Percentiles rank a stretch among this genome's conserved stretches.
These are phyloP conservation scores for Tetracentron sinense DNA, from an alignment of 164 flowering plant species.

Conservation along the genomic window DNA sequence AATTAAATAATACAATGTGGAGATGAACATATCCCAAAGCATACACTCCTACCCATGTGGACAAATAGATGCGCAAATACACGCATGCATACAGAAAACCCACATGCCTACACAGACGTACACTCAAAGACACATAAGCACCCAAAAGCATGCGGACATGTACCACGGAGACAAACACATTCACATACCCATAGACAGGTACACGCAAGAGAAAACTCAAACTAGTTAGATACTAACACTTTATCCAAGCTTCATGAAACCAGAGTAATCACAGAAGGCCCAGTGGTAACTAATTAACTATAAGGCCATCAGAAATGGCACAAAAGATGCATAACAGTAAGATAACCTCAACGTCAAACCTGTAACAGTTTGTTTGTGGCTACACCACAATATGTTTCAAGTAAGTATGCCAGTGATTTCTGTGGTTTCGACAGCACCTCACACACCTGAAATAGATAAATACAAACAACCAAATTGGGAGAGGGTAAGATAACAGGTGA, in stretches of 20 bases:
- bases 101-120: no score
- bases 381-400: conserved; percentile 79
- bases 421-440: conserved; percentile 83
- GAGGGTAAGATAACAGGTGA: neutral
- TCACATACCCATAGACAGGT: neutral
- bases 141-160: no score
- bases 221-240: neutral
- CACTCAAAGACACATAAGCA: no score
- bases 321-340: neutral
- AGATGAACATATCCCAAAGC: no score
- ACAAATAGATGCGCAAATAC: no score
- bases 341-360: conserved; percentile 36
- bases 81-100: no score
- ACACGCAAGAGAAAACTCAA: neutral
- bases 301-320: neutral
- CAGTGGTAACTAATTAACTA: neutral
- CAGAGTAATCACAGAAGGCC: neutral
- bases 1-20: no score
- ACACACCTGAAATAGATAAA: conserved; percentile 62
- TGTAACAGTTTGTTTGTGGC: conserved; percentile 75
- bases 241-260: neutral
- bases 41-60: no score
- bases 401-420: conserved; percentile 85
- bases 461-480: conserved; percentile 13
- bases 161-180: neutral